These are phyloP conservation scores for Limnomonas spitsbergensis DNA, from an alignment of 139 green algal genomes.

Conservation along the genomic window DNA sequence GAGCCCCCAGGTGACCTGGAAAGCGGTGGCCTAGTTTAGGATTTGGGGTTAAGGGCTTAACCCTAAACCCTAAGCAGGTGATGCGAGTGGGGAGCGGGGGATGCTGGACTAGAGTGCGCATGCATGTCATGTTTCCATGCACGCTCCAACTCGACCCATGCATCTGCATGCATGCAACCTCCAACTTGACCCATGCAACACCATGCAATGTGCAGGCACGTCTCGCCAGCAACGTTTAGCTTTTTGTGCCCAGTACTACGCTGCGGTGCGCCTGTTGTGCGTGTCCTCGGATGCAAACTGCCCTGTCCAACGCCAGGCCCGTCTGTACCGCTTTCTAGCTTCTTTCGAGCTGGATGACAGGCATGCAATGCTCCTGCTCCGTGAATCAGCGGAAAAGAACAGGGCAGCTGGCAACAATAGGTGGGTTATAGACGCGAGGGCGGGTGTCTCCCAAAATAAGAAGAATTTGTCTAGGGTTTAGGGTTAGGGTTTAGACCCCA, in stretches of 20 bases:
- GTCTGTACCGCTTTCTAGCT: constrained; percentile 41
- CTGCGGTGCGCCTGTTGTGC: constrained; percentile 20
- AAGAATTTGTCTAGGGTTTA: too few relatives aligned
- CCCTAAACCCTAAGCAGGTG: too few relatives aligned
- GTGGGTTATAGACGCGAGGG: constrained; percentile 28
- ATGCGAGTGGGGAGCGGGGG: too few relatives aligned
- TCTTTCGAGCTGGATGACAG: constrained; percentile 37
- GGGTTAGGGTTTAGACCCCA: too few relatives aligned
- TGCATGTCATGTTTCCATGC: too few relatives aligned
- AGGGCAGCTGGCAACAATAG: constrained; percentile 35
- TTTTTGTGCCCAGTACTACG: constrained; percentile 36
- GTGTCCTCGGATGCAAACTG: not conserved
- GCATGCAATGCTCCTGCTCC: constrained; percentile 40
- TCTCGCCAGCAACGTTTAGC: constrained; percentile 3
- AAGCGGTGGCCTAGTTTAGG: too few relatives aligned
- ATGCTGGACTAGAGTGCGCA: too few relatives aligned
- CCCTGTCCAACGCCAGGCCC: constrained; percentile 20
- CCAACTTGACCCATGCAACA: too few relatives aligned
- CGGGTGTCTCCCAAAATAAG: too few relatives aligned
- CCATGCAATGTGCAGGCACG: not conserved
- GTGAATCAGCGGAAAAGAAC: constrained; percentile 44
- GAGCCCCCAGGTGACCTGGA: not conserved
- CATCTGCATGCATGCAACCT: too few relatives aligned
- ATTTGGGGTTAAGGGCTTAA: too few relatives aligned
- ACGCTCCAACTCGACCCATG: too few relatives aligned